Conservation (phyloP, 1,139 yeast genomes). For the Debaryomycetaceae sp. region DNA sequence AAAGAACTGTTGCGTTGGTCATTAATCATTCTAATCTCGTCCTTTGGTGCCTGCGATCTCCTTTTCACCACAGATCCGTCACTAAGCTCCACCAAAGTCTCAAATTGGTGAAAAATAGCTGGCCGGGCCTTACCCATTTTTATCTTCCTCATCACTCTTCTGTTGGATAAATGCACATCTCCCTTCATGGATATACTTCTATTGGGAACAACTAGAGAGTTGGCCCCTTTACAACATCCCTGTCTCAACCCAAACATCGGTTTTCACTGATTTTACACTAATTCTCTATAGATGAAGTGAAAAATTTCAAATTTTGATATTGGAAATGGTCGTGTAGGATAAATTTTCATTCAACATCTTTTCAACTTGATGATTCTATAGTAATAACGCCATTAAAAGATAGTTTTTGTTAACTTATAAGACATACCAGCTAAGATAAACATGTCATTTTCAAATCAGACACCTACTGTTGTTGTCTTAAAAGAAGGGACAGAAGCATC, state of each 20-base stretch:
- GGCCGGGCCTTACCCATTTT: slow-evolving; percentile 83
- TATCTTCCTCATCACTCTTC: slow-evolving; percentile 55
- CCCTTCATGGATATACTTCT: slow-evolving; percentile 29
- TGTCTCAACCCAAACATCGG: background rate
- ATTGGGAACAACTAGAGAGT: slow-evolving; percentile 10
- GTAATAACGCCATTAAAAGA: background rate
- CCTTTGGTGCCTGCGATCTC: slow-evolving; percentile 84
- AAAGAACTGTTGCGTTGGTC: slow-evolving; percentile 84
- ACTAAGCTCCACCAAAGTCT: slow-evolving; percentile 79
- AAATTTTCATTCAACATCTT: background rate
- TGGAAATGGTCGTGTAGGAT: background rate
- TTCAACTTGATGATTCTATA: slow-evolving; percentile 3
- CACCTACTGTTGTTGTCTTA: slow-evolving; percentile 95
- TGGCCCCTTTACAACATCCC: background rate
- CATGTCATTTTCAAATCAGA: slow-evolving; percentile 88
- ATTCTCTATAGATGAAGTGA: background rate
- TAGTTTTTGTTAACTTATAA: background rate
- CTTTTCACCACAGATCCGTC: slow-evolving; percentile 89
- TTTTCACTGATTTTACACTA: background rate
- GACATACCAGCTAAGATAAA: background rate
- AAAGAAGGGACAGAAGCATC: slow-evolving; percentile 97
- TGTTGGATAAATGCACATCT: slow-evolving; percentile 43
- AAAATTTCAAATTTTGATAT: background rate
- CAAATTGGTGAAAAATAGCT: slow-evolving; percentile 86
- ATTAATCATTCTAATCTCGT: slow-evolving; percentile 77